Evolutionary conservation across 768 basidiomycete genomes (phyloP).

Genomic region (Phlegmacium glaucopus): DNA sequence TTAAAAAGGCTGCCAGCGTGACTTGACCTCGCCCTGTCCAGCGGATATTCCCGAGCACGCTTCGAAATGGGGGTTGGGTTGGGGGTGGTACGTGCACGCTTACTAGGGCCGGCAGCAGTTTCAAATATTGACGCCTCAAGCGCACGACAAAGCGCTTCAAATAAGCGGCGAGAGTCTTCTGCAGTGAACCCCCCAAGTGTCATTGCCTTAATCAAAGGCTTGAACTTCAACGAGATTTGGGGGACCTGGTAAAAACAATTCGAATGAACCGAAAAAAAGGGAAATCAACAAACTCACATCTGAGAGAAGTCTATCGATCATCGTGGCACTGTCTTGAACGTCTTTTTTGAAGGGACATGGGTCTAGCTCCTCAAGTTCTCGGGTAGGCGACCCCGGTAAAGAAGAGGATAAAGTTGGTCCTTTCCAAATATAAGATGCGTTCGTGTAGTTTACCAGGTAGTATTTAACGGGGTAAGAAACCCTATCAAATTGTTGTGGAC

Average conservation of each 20-base stretch:
- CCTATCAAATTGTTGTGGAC: slow-evolving; percentile 28
- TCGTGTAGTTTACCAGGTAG: slow-evolving; percentile 30
- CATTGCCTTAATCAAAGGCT: slow-evolving; percentile 47
- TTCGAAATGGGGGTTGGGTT: slow-evolving; percentile 1
- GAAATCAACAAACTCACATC: slow-evolving; percentile 22
- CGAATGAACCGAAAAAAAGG: not conserved
- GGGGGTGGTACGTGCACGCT: slow-evolving; percentile 7
- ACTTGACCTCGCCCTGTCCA: slow-evolving; percentile 1
- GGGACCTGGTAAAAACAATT: slow-evolving; percentile 31
- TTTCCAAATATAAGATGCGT: slow-evolving; percentile 15
- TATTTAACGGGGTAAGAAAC: slow-evolving; percentile 35
- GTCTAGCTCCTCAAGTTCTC: slow-evolving; percentile 2
- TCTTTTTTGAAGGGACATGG: slow-evolving; percentile 31
- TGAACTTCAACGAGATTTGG: slow-evolving; percentile 36
- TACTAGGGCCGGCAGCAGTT: slow-evolving; percentile 5
- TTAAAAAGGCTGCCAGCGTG: not conserved
- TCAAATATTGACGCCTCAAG: slow-evolving; percentile 42
- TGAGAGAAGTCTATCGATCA: slow-evolving; percentile 35
- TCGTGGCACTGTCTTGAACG: slow-evolving; percentile 35
- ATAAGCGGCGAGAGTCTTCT: slow-evolving; percentile 45
- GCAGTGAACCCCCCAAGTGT: slow-evolving; percentile 42
- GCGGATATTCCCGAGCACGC: not conserved
- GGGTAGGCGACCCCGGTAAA: slow-evolving; percentile 10
- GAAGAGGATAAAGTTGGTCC: slow-evolving; percentile 8
- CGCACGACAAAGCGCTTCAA: slow-evolving; percentile 45